Evolutionary conservation across 2,329 filamentous ascomycete species (phyloP).

Genomic region (Orbilia blumenaviensis): DNA sequence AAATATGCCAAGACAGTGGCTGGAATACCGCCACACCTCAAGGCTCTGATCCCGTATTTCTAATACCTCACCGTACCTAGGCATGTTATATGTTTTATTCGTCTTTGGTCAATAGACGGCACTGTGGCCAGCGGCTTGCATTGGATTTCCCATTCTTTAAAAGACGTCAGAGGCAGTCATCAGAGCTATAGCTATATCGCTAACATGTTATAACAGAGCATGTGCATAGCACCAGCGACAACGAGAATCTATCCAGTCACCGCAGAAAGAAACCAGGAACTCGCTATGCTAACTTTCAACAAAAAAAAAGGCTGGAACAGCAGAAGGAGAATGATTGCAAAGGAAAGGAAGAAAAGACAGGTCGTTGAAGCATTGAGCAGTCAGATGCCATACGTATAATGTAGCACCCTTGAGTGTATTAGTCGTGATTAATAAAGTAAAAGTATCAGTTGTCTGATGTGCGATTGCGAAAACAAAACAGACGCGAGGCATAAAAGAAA

Average conservation of each 20-base stretch:
- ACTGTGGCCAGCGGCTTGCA: too few relatives aligned
- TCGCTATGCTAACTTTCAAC: constrained; percentile 4
- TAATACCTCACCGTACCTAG: too few relatives aligned
- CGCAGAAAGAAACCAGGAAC: background rate
- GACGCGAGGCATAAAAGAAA: background rate
- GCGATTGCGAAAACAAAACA: background rate
- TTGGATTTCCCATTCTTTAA: background rate
- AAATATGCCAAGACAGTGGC: background rate
- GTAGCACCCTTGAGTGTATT: background rate
- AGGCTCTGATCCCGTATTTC: background rate
- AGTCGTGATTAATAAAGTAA: background rate
- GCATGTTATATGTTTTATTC: too few relatives aligned
- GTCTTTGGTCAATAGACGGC: too few relatives aligned
- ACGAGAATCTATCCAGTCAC: constrained; percentile 9
- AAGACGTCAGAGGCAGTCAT: background rate
- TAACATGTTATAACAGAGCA: background rate
- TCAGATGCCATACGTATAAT: background rate
- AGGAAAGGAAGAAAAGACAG: background rate
- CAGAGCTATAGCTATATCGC: background rate
- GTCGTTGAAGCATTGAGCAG: background rate
- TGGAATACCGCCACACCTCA: background rate
- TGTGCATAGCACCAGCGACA: background rate
- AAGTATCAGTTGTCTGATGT: background rate
- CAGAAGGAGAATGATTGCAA: background rate
- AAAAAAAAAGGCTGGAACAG: background rate